Conservation (phyloP, 805 yeast genomes). For the Teunomyces pallodes region DNA sequence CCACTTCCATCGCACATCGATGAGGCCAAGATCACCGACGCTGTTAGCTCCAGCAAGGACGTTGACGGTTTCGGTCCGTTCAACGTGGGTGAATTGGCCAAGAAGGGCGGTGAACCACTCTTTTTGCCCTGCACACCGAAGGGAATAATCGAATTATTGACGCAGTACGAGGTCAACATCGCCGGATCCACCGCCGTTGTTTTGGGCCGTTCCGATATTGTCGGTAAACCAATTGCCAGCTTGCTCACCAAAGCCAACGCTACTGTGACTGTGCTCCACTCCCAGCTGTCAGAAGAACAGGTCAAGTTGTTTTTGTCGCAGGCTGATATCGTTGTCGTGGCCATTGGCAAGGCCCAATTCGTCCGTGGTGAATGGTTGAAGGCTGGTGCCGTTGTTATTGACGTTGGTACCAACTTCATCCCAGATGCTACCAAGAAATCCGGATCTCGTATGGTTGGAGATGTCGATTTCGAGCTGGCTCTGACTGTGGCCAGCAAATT, state of each 20-base stretch:
- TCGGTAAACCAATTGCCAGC: slow-evolving; percentile 77
- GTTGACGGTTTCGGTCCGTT: slow-evolving; percentile 81
- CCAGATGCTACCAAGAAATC: slow-evolving; percentile 64
- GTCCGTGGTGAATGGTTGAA: slow-evolving; percentile 77
- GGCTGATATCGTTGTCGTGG: slow-evolving; percentile 78
- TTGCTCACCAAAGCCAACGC: slow-evolving; percentile 69
- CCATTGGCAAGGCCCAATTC: slow-evolving; percentile 69
- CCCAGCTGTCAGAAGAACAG: slow-evolving; percentile 54
- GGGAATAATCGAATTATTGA: slow-evolving; percentile 67
- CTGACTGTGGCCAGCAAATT: slow-evolving; percentile 55
- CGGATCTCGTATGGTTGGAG: slow-evolving; percentile 75
- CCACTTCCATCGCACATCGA: slow-evolving; percentile 73
- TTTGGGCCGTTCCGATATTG: slow-evolving; percentile 82
- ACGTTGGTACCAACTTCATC: slow-evolving; percentile 79
- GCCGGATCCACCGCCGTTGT: slow-evolving; percentile 77
- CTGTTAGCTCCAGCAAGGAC: slow-evolving; percentile 66
- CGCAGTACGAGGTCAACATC: slow-evolving; percentile 53
- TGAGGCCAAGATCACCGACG: slow-evolving; percentile 64
- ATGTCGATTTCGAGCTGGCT: slow-evolving; percentile 64
- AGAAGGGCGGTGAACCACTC: slow-evolving; percentile 66
- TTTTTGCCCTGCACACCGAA: slow-evolving; percentile 84
- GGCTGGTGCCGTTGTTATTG: slow-evolving; percentile 66
- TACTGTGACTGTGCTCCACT: slow-evolving; percentile 74
- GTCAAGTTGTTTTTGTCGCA: slow-evolving; percentile 45
- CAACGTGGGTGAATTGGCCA: slow-evolving; percentile 75